These are phyloP conservation scores for Chrysanthemum lavandulifolium DNA, from an alignment of 129 eudicot species.

Conservation along the genomic window DNA sequence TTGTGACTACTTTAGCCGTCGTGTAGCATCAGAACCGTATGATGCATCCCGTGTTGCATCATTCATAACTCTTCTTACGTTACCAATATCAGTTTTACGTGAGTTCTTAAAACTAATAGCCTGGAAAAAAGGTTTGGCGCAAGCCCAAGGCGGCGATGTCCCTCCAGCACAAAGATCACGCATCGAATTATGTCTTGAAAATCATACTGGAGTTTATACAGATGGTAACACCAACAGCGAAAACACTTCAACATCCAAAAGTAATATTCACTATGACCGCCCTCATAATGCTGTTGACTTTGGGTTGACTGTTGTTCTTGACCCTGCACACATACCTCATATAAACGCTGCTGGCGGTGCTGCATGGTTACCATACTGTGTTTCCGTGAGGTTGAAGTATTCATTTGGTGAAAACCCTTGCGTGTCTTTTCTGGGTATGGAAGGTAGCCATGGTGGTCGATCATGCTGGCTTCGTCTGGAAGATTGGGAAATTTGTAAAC, in stretches of 20 bases:
- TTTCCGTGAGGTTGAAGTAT: slow-evolving; percentile 82
- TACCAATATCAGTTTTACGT: slow-evolving; percentile 84
- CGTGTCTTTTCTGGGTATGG: slow-evolving; percentile 84
- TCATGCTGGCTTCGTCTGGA: slow-evolving; percentile 84
- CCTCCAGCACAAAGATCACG: slow-evolving; percentile 84
- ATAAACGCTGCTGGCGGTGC: slow-evolving; percentile 97
- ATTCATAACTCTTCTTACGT: slow-evolving; percentile 86
- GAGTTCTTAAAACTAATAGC: slow-evolving; percentile 91
- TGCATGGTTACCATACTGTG: slow-evolving; percentile 98
- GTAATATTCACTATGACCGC: slow-evolving; percentile 87
- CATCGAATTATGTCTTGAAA: slow-evolving; percentile 90
- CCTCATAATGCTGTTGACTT: slow-evolving; percentile 85
- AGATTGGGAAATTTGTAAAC: slow-evolving; percentile 92
- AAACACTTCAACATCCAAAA: slow-evolving; percentile 59
- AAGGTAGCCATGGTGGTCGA: slow-evolving; percentile 97
- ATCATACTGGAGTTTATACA: slow-evolving; percentile 58
- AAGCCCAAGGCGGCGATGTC: slow-evolving; percentile 61
- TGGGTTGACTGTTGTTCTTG: slow-evolving; percentile 93
- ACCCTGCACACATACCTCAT: slow-evolving; percentile 82
- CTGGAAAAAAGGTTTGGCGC: slow-evolving; percentile 84
- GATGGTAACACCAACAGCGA: slow-evolving; percentile 48
- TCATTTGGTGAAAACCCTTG: slow-evolving; percentile 73
- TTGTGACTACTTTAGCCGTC: slow-evolving; percentile 95
- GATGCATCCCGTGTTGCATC: slow-evolving; percentile 99
- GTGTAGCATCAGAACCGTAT: slow-evolving; percentile 99